A percentile compares a stretch with the other conserved stretches of the same genome.
phyloP scores from a whole-genome alignment of 192 early-diverging fungal genomes.

The Backusella psychrophila region DNA sequence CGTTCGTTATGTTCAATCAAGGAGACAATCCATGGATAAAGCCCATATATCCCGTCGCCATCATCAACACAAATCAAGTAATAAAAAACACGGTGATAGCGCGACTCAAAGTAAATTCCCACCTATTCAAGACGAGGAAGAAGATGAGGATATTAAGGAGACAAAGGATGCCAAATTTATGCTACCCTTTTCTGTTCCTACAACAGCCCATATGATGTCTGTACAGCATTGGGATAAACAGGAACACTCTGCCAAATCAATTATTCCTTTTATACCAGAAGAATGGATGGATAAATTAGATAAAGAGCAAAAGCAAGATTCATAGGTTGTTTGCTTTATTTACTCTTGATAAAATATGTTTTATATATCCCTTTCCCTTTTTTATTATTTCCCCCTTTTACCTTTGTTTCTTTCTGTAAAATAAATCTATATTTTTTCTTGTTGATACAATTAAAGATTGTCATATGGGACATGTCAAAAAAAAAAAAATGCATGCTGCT shows the following conservation, averaged over 20 bases:
- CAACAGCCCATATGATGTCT: conserved; percentile 37
- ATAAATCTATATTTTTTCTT: not conserved
- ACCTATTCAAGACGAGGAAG: conserved; percentile 6
- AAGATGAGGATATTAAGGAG: conserved; percentile 31
- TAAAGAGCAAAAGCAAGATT: conserved; percentile 1
- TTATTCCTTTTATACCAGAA: conserved; percentile 29
- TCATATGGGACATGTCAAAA: not conserved
- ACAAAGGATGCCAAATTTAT: conserved; percentile 51
- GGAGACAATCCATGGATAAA: not conserved
- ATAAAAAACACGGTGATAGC: not conserved
- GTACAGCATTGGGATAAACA: not conserved
- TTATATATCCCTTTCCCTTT: not conserved
- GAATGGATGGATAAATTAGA: conserved; percentile 34
- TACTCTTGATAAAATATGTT: not conserved
- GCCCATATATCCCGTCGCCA: not conserved
- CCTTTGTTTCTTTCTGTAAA: not conserved
- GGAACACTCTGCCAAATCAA: not conserved
- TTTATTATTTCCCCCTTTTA: not conserved
- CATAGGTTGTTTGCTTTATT: not conserved
- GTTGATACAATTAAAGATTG: not conserved
- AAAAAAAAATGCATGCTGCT: not conserved
- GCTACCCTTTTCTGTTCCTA: conserved; percentile 63
- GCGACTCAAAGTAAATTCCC: not conserved
- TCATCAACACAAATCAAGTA: not conserved
- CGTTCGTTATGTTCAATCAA: conserved; percentile 15